Evolutionary conservation across 345 rosid species (phyloP).

Genomic region (Brassica carinata): DNA sequence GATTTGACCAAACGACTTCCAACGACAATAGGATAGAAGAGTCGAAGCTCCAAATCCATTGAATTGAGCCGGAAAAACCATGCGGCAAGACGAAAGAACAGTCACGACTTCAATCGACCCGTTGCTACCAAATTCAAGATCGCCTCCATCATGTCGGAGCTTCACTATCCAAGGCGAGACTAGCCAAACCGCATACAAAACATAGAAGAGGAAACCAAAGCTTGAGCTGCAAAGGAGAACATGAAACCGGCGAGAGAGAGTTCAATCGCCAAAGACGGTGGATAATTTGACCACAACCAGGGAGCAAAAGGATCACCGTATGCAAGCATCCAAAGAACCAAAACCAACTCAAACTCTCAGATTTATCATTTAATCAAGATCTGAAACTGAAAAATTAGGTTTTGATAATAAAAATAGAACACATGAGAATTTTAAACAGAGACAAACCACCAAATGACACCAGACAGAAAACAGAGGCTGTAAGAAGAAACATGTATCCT

Average conservation of each 20-base stretch:
- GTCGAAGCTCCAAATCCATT: neutral
- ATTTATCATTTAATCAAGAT: no score
- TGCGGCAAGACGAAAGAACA: neutral
- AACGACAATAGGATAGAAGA: neutral
- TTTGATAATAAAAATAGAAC: no score
- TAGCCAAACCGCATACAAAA: neutral
- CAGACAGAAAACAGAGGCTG: no score
- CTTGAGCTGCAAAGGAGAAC: neutral
- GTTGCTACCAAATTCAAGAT: neutral
- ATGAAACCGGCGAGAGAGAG: neutral
- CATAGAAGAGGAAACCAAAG: neutral
- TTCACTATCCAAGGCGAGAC: neutral
- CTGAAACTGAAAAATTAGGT: no score
- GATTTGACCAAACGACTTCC: neutral
- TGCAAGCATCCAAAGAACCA: neutral
- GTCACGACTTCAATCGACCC: neutral
- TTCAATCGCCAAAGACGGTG: neutral
- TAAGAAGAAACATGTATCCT: no score
- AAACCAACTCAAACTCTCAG: no score
- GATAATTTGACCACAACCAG: neutral
- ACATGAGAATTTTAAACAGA: no score
- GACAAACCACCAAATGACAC: no score
- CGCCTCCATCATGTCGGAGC: neutral
- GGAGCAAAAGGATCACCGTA: neutral
- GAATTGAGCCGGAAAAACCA: neutral